Percentiles rank a stretch among this genome's conserved stretches.
phyloP scores from a whole-genome alignment of 257 asterid genomes.

The Cordia subcordata region DNA sequence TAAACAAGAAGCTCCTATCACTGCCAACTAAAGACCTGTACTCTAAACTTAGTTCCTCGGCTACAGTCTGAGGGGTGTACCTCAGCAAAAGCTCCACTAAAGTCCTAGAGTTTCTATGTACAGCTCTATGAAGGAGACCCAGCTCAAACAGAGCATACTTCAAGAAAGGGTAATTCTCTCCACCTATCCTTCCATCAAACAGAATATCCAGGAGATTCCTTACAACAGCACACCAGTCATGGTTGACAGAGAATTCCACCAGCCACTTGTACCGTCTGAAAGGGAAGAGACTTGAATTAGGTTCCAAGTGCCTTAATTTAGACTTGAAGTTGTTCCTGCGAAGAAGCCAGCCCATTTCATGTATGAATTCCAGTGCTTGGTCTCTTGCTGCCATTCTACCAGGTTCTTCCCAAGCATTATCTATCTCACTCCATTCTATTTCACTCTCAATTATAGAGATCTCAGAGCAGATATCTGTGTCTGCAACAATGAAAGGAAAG shows the following conservation, averaged over 20 bases:
- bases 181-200: constrained; percentile 48
- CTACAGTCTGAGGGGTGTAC: constrained; percentile 48
- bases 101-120: constrained; percentile 60
- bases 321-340: constrained; percentile 47
- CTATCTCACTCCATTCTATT: constrained; percentile 37
- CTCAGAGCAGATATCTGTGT: constrained; percentile 62
- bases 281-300: constrained; percentile 25
- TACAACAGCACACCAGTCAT: constrained; percentile 67
- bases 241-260: constrained; percentile 61
- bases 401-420: constrained; percentile 6
- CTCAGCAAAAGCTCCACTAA: constrained; percentile 61
- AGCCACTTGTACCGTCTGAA: constrained; percentile 61
- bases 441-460: constrained; percentile 67
- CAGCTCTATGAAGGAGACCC: constrained; percentile 72
- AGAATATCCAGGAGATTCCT: constrained; percentile 51
- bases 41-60: constrained; percentile 46
- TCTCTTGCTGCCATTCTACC: constrained; percentile 25
- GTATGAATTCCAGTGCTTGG: constrained; percentile 58
- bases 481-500: constrained; percentile 68
- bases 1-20: constrained; percentile 35
- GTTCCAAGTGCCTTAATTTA: constrained; percentile 18
- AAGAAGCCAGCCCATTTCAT: constrained; percentile 82
- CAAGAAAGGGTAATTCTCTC: constrained; percentile 43
- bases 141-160: constrained; percentile 49
- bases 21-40: constrained; percentile 25